A percentile compares a stretch with the other conserved stretches of the same genome.
Conservation (phyloP, 352 stramenopile species). For the Pythium inflatum region DNA sequence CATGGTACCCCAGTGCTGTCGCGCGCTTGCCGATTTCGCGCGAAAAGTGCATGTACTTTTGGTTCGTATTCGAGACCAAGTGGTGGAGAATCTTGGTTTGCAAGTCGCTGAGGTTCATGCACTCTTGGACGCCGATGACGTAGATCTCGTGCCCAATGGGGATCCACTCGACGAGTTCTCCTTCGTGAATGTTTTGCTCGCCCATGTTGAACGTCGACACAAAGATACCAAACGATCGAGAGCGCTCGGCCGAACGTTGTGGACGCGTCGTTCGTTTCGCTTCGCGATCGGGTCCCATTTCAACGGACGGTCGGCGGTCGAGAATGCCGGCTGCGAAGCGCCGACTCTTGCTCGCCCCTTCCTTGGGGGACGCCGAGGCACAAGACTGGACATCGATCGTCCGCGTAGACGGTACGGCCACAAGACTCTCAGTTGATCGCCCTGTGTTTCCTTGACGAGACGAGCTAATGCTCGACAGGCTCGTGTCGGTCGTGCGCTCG, state of each 20-base stretch:
- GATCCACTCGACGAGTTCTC: constrained; percentile 81
- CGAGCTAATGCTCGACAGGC: constrained; percentile 9
- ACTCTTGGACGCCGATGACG: constrained; percentile 92
- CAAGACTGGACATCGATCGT: neutral
- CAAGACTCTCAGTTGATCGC: neutral
- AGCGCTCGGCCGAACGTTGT: neutral
- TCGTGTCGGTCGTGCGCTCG: constrained; percentile 27
- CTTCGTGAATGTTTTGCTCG: constrained; percentile 66
- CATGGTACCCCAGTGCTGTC: constrained; percentile 83
- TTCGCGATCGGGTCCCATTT: constrained; percentile 18
- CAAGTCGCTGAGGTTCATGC: constrained; percentile 80
- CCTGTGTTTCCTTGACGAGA: neutral
- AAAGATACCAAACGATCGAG: constrained; percentile 68
- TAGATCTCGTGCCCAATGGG: constrained; percentile 86
- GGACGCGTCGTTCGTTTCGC: constrained; percentile 1
- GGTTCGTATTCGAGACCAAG: constrained; percentile 49
- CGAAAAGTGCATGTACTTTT: constrained; percentile 77
- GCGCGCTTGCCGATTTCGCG: constrained; percentile 82
- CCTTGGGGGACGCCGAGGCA: neutral
- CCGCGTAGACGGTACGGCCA: neutral
- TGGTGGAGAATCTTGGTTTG: constrained; percentile 70
- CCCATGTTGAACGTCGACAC: constrained; percentile 89
- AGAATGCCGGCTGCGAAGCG: constrained; percentile 25
- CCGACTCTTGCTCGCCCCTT: constrained; percentile 20
- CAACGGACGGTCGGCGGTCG: constrained; percentile 21